phyloP scores from a whole-genome alignment of 345 rosid genomes.

The Populus nigra region DNA sequence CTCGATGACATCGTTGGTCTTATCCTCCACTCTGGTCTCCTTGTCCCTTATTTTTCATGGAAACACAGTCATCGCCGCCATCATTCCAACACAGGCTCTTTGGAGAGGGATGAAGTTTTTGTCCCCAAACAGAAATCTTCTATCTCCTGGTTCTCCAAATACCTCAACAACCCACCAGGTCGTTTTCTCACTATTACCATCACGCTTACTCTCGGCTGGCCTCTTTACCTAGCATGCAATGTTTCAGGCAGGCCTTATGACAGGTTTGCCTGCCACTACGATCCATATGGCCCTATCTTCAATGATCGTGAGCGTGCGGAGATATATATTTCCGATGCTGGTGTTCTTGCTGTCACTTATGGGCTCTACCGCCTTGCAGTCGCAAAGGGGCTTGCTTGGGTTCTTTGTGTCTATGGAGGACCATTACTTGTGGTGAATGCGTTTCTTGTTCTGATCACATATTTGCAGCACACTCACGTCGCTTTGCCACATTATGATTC shows the following conservation, averaged over 20 bases:
- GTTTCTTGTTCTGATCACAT: slow-evolving; percentile 29
- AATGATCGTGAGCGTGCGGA: slow-evolving; percentile 18
- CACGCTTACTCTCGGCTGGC: slow-evolving; percentile 35
- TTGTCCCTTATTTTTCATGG: slow-evolving; percentile 40
- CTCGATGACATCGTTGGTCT: slow-evolving; percentile 30
- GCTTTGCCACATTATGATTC: slow-evolving; percentile 31
- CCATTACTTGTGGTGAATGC: slow-evolving; percentile 29
- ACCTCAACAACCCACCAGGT: slow-evolving; percentile 33
- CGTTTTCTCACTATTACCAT: slow-evolving; percentile 14
- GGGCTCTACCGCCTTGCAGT: slow-evolving; percentile 22
- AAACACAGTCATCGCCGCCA: slow-evolving; percentile 37
- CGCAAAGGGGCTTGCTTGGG: slow-evolving; percentile 24
- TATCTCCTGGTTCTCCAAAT: slow-evolving; percentile 23
- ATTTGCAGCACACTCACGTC: slow-evolving; percentile 33
- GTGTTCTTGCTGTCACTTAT: slow-evolving; percentile 16
- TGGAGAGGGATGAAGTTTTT: slow-evolving; percentile 32
- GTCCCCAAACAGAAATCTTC: slow-evolving; percentile 26
- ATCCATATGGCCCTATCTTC: slow-evolving; percentile 28
- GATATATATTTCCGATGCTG: slow-evolving; percentile 26
- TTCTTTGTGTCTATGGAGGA: slow-evolving; percentile 23
- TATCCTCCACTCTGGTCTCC: slow-evolving; percentile 27
- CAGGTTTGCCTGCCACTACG: slow-evolving; percentile 34
- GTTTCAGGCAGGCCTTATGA: slow-evolving; percentile 34
- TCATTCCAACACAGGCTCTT: slow-evolving; percentile 36
- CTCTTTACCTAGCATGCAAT: slow-evolving; percentile 29